These are phyloP conservation scores for Protea cynaroides DNA, from an alignment of 164 flowering plant genomes.

Conservation along the genomic window DNA sequence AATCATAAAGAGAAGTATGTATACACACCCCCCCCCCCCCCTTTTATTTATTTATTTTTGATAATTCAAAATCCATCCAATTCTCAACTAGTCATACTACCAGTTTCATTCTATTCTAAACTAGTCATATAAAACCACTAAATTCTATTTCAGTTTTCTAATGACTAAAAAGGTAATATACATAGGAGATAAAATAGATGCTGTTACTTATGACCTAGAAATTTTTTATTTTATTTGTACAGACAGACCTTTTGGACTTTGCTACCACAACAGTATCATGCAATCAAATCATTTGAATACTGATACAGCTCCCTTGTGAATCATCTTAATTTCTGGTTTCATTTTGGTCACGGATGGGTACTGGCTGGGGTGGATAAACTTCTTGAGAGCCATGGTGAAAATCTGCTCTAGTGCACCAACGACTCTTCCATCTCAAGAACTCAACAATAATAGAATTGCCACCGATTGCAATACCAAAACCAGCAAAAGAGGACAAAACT, in stretches of 20 bases:
- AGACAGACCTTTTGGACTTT: background rate
- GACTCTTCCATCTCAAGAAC: slow-evolving; percentile 60
- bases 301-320: background rate
- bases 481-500: slow-evolving; percentile 78
- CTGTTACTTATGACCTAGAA: background rate
- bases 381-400: slow-evolving; percentile 24
- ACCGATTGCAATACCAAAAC: slow-evolving; percentile 82
- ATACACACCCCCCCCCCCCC: no score
- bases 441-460: slow-evolving; percentile 68
- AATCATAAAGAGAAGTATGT: no score
- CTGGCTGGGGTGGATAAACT: slow-evolving; percentile 5
- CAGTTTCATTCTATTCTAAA: no score
- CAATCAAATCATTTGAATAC: background rate
- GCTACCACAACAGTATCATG: background rate
- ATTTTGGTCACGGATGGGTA: slow-evolving; percentile 8
- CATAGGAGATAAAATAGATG: no score
- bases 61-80: no score
- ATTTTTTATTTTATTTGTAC: background rate
- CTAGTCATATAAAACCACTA: no score
- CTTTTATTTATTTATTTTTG: no score
- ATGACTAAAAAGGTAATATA: no score
- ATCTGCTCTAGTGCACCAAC: slow-evolving; percentile 20
- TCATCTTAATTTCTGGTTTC: slow-evolving; percentile 1
- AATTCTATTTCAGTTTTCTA: no score
- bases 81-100: no score